A percentile compares a stretch with the other conserved stretches of the same genome.
Conservation (phyloP, 257 asterid genomes). For the Cordia subcordata region DNA sequence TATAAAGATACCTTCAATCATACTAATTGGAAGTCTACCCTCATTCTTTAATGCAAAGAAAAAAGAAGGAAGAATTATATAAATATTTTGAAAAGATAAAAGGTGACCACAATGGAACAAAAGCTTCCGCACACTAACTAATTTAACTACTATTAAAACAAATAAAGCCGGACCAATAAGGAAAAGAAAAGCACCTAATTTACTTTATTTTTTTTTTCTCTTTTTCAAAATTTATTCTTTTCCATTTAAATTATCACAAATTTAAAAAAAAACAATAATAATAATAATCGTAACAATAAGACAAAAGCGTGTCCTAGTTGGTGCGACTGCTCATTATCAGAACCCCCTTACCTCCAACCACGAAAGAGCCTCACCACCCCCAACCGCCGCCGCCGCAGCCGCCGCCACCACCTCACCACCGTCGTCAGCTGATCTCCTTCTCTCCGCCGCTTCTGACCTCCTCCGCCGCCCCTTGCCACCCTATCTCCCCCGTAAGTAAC, state of each 20-base stretch:
- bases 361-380: neutral
- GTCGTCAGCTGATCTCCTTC: conserved; percentile 3
- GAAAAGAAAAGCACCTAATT: neutral
- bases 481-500: neutral
- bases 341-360: neutral
- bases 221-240: too few species aligned
- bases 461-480: neutral
- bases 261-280: too few species aligned
- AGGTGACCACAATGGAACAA: neutral
- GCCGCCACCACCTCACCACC: neutral
- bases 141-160: neutral
- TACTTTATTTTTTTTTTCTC: neutral
- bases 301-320: neutral
- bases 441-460: conserved; percentile 1
- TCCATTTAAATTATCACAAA: too few species aligned
- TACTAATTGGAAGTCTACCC: neutral
- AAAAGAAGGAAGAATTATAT: too few species aligned
- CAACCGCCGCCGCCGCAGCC: neutral
- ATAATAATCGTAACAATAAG: neutral
- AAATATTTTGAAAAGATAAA: neutral
- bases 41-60: neutral
- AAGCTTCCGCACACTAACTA: neutral
- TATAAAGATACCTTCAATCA: neutral
- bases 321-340: neutral
- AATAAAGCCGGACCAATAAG: neutral